These are phyloP conservation scores for Ceratocystis ficicola DNA, from an alignment of 2,329 filamentous ascomycete species.

Conservation along the genomic window DNA sequence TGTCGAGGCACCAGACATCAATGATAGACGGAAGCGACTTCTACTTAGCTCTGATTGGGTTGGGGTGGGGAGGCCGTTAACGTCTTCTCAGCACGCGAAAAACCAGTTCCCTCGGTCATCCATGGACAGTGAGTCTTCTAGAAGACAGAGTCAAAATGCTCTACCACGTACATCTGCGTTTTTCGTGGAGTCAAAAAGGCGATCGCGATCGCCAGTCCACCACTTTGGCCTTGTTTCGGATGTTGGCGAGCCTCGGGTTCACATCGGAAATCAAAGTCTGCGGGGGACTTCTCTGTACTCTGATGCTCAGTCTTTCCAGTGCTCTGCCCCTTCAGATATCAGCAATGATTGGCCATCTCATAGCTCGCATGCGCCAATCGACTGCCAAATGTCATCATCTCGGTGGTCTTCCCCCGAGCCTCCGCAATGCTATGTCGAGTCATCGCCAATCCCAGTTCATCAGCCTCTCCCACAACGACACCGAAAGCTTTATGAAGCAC, in stretches of 20 bases:
- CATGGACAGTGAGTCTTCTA: not conserved
- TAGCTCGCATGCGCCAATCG: not conserved
- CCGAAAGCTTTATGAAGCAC: not conserved
- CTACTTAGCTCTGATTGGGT: slow-evolving; percentile 12
- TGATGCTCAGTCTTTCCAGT: not conserved
- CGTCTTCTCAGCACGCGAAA: not conserved
- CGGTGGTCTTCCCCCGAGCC: not conserved
- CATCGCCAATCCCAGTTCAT: slow-evolving; percentile 16
- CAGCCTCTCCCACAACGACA: slow-evolving; percentile 15
- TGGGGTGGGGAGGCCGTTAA: not conserved
- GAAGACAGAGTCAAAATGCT: not conserved
- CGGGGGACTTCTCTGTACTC: slow-evolving; percentile 12
- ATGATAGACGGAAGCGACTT: slow-evolving; percentile 5
- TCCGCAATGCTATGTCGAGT: slow-evolving; percentile 9
- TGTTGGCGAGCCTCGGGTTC: slow-evolving; percentile 10
- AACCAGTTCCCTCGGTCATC: not conserved
- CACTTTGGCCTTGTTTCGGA: not conserved
- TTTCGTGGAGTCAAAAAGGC: not conserved
- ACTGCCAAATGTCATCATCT: not conserved
- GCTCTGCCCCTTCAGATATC: not conserved
- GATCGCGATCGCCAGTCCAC: not conserved
- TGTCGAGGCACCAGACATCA: not conserved
- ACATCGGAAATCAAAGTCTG: slow-evolving; percentile 20
- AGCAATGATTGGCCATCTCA: not conserved
- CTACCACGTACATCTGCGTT: not conserved